Conservation (phyloP, 169 alveolate genomes). For the Perkinsus marinus region DNA sequence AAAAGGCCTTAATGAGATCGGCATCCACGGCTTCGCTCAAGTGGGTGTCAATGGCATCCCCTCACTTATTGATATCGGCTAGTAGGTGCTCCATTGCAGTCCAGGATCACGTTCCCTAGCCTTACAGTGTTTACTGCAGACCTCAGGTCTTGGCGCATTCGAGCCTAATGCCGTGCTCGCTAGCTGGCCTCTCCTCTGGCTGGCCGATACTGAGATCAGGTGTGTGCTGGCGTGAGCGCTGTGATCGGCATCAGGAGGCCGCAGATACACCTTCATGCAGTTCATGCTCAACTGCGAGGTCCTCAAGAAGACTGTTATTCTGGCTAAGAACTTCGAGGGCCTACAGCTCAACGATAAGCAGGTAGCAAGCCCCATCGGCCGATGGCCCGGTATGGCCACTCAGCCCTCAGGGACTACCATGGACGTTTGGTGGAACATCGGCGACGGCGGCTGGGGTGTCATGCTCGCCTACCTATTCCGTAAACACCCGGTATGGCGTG, state of each 20-base stretch:
- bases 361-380: not conserved
- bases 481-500: slow-evolving; percentile 23
- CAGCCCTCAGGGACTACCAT: slow-evolving; percentile 22
- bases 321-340: not conserved
- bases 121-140: slow-evolving; percentile 20
- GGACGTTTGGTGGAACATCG: slow-evolving; percentile 41
- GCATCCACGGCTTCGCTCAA: not conserved
- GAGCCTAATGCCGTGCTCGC: slow-evolving; percentile 42
- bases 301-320: not conserved
- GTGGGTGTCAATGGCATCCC: not conserved
- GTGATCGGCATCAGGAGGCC: slow-evolving; percentile 20
- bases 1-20: slow-evolving; percentile 7
- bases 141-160: slow-evolving; percentile 44
- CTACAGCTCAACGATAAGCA: not conserved
- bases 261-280: slow-evolving; percentile 19
- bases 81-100: slow-evolving; percentile 3
- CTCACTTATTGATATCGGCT: not conserved
- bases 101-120: slow-evolving; percentile 1
- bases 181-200: slow-evolving; percentile 41
- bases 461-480: slow-evolving; percentile 25
- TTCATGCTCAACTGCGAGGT: slow-evolving; percentile 30
- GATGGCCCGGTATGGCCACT: not conserved
- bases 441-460: slow-evolving; percentile 35
- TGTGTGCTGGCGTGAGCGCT: slow-evolving; percentile 13
- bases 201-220: slow-evolving; percentile 14